Base-by-base conservation (phyloP, 345 rosid genomes). In the Murraya koenigii region DNA sequence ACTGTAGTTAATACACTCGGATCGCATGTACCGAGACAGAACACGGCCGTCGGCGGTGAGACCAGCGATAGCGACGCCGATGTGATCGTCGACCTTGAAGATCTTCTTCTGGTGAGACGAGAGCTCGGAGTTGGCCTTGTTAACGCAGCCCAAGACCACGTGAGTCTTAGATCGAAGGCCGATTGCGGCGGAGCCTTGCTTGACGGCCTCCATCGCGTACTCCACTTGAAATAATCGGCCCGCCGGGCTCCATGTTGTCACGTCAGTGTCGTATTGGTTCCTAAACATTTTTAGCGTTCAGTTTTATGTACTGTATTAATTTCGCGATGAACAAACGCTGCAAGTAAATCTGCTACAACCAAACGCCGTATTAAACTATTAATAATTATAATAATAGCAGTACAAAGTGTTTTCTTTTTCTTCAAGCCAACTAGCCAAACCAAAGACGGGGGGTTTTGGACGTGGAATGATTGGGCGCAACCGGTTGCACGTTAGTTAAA, bases 131-230 rank as follows among this genome's bases (percentile, higher is more conserved):
- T 93, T 90, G 78, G 98, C 87, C 85, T 97, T 97, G 87, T 97
- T 97, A 52, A 97, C 96, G 77, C 95, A 97, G 28, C 89, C 98
- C 66, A 94, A 86, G 15, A 96, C 97, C 35, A 90, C 97, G 83
- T 97, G 99, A 60, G 94, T 82, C 84, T 88, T 94, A 79, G 99
- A 97, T 94, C 99, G 94, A 90, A 97, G 95, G 0, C 99, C 99
- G 55, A 97, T 97, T 49, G 99, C 99, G 8, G 98, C 99, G 20
- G 98, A 97, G 38, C 99, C 99, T 82, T 97, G 99, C 83, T 97
- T 97, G 80, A 97, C 97, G 17, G 99, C 98, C 87, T 97, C 99
- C 98, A 97, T 97, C 64, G 99, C 97, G 88, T 97, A 94, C 82
- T 97, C 98, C 75, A 97, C 98, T 89, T 97, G 99, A 83, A 91